Base-by-base conservation (phyloP, 2,329 filamentous ascomycete genomes). In the Bimuria novae-zelandiae region DNA sequence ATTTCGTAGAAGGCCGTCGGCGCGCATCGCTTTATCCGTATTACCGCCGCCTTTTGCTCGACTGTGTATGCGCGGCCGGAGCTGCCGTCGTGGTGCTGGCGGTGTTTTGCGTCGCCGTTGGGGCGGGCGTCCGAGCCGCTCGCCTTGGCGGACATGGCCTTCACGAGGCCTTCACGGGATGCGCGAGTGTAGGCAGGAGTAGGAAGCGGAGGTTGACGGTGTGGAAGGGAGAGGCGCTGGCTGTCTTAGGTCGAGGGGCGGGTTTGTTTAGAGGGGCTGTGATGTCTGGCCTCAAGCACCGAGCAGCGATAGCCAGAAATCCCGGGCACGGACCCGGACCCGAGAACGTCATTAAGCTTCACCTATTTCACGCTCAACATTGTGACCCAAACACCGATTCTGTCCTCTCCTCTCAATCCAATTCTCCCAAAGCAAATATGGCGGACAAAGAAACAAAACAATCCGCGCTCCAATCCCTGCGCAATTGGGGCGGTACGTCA, bases 1-100 rank as follows among this genome's bases (percentile, higher is more conserved):
- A 99, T 97, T 73, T 97, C 94, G 79, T 99, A 99, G 76, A 95
- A 99, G 16, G 90, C 90, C 3, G 92, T 97, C 19, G 89, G 79
- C 33, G 83, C 81, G 77, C 94, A 99, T 78, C 83, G 85, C 61
- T 90, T 87, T 72, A 99, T 94, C 61, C 94, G 86, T 65, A 96
- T 79, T 27, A 99, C 94, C 22, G 93, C 93, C 1, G 89, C 87
- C 74, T 95, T 94, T 72, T 99, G 94, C 65, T 97, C 92, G 25
- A 84, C 80, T 1, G 94, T 99, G 76, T 86, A 96, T 70, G 89
- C 83, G 64, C 90, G 86, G 54, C 85, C 85, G 62, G 88, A 84
- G 74, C 88, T 89, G 61, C 89, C 89, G 72, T 92, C 89, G 72
- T 90, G 87, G 76, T 92, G 89, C 52, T 86, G 81, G 65, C 86